These are phyloP conservation scores for Dendrothele bispora DNA, from an alignment of 768 basidiomycete genomes.

Conservation along the genomic window DNA sequence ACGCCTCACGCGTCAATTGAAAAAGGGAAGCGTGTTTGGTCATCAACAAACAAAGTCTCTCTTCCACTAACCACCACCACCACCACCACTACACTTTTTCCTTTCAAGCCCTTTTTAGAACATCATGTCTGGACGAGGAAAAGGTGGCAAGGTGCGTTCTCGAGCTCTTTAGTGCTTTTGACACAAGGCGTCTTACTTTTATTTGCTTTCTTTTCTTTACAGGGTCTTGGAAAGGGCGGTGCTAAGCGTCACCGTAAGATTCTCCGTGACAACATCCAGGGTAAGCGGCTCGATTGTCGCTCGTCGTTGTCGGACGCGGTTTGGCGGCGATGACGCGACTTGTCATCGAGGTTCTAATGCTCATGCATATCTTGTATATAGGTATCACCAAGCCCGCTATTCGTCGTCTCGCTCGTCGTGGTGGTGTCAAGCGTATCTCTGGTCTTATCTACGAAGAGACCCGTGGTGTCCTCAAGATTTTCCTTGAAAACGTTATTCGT, in stretches of 20 bases:
- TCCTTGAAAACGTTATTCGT: constrained; percentile 6
- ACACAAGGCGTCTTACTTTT: too few relatives aligned
- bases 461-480: constrained; percentile 6
- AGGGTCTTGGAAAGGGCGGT: constrained; percentile 9
- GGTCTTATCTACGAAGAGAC: constrained; percentile 6
- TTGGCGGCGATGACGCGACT: too few relatives aligned
- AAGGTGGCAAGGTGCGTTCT: constrained; percentile 4
- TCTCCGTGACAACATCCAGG: constrained; percentile 7
- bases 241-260: constrained; percentile 9
- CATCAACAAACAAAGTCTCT: background rate
- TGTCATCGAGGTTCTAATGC: too few relatives aligned
- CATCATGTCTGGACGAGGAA: constrained; percentile 5
- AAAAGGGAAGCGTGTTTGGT: background rate
- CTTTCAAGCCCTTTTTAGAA: background rate
- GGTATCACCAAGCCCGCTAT: constrained; percentile 6
- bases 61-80: constrained; percentile 4
- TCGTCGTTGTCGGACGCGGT: background rate
- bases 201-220: background rate
- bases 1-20: background rate
- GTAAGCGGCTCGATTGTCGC: background rate
- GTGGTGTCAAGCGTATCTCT: constrained; percentile 7
- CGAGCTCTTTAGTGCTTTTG: background rate
- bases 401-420: constrained; percentile 9
- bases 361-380: background rate
- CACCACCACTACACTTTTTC: background rate